Base-by-base conservation (phyloP, 768 basidiomycete species). In the Tephrocybe sp. region DNA sequence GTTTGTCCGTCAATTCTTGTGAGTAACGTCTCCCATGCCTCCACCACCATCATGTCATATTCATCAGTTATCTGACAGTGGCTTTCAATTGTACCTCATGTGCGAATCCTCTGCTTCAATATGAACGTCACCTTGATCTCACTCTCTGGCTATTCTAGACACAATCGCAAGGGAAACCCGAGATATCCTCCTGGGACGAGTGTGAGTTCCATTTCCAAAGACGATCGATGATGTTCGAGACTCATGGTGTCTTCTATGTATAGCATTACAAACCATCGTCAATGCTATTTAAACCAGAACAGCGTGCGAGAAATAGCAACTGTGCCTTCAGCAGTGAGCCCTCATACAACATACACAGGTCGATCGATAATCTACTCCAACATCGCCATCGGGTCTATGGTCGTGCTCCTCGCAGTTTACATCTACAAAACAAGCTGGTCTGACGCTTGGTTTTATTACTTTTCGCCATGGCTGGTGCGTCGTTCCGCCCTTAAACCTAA, bases 1-100 rank as follows among this genome's bases (percentile, higher is more conserved):
- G 45, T 68, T 78, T 39, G 58, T 79, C 28, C 66, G 76, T 10
- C 78, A 82, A 50, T 77, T 80, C 54, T 66, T 81, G 75, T 75
- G 44, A 57, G 74, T 61, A 7, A 30, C 28, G 24, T 51, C 23
- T 51, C 28, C 18, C 47, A n/a, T 28, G 20, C 43, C 28, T 45
- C 0, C n/a, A 12, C 24, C 45, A 20, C 39, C 17, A 41, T 46
- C 39, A 45, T 48, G 32, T 21, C 25, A 39, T 36, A 5, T 10
- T 54, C 23, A 57, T 54, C 43, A 48, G 30, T 36, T 18, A 45
- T 34, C 33, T 43, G 38, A 21, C 39, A 77, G 75, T 57, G 75
- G 75, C 15, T 77, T 71, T 48, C 74, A 75, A 56, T 61, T 77
- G 18, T 77, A 77, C 53, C 65, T 77, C n/a, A 49, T 76, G 75